Conservation (phyloP, 176 grass and related monocot genomes). For the Tillandsia fasciculata region DNA sequence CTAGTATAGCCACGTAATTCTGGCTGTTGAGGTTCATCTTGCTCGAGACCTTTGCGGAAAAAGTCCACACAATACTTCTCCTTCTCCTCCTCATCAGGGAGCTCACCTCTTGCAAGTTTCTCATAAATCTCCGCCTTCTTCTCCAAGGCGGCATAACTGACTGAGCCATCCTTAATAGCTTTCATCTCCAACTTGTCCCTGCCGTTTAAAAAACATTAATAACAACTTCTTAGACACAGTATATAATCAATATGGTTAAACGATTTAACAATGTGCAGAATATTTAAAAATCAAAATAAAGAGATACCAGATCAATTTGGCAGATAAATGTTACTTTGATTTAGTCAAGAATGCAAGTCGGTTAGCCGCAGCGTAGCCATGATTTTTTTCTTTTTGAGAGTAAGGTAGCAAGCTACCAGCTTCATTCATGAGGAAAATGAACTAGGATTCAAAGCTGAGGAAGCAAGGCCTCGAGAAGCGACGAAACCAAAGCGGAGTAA, state of each 20-base stretch:
- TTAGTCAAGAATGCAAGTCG: too few species aligned
- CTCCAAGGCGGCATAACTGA: constrained; percentile 72
- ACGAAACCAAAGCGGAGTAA: too few species aligned
- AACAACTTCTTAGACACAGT: background rate
- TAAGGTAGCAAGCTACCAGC: too few species aligned
- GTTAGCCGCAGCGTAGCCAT: too few species aligned
- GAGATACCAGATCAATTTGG: background rate
- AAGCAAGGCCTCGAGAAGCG: too few species aligned
- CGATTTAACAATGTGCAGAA: background rate
- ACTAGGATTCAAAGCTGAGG: too few species aligned
- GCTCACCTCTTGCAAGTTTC: constrained; percentile 60
- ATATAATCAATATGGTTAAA: background rate
- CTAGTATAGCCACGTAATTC: constrained; percentile 18
- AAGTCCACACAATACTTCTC: constrained; percentile 99
- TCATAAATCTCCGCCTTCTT: constrained; percentile 86
- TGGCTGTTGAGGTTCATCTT: constrained; percentile 32
- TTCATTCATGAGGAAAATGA: too few species aligned
- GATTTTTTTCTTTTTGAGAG: too few species aligned
- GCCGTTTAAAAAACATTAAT: constrained; percentile 4
- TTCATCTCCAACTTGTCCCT: constrained; percentile 97
- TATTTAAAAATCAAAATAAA: background rate
- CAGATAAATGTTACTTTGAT: too few species aligned
- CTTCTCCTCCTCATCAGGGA: constrained; percentile 83
- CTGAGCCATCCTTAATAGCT: constrained; percentile 69
- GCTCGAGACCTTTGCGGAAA: constrained; percentile 66